Base-by-base conservation (phyloP, 2,329 filamentous ascomycete species). In the Colletotrichum sp. region DNA sequence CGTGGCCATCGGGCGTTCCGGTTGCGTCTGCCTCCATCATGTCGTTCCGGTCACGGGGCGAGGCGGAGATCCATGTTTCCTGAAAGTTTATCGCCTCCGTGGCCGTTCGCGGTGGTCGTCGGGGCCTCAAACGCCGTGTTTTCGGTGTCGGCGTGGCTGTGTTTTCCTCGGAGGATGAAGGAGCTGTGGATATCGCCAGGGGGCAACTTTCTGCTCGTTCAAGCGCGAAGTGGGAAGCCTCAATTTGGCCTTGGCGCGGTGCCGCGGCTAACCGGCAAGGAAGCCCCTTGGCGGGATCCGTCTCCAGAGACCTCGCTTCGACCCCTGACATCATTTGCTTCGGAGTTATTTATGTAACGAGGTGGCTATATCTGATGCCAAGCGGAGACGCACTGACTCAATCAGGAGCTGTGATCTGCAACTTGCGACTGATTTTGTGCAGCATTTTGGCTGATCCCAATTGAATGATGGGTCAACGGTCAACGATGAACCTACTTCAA, bases 81-180 rank as follows among this genome's bases (percentile, higher is more conserved):
- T 57, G 24, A 9, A 16, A 36, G 32, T 59, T 13, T 44, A 15
- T 15, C 36, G 30, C 39, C 24, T 26, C 21, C 21, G 21, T 63
- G 72, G 62, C 44, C 63, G 39, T 63, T 57, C 63, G 26, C 63
- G 55, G 39, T 28, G 28, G 55, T 26, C 63, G 34, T 28, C 57
- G 28, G 30, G 55, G 39, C 39, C 44, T 68, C 34, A 44, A 60
- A 73, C 26, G 63, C 73, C 69, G 57, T 60, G n/a, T 49, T 60
- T 49, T 76, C 64, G 63, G 73, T 73, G n/a, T 76, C 69, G 73
- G 57, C n/a, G 39, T 64, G 73, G 64, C 73, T 68, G 39, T 60
- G 73, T 59, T 55, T 32, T 32, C 15, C 60, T 76, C 64, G 26
- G 64, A 65, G 24, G 39, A 69, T 62, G 67, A 66, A 18, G n/a